Conservation (phyloP, 345 rosid species). For the Adansonia digitata region DNA sequence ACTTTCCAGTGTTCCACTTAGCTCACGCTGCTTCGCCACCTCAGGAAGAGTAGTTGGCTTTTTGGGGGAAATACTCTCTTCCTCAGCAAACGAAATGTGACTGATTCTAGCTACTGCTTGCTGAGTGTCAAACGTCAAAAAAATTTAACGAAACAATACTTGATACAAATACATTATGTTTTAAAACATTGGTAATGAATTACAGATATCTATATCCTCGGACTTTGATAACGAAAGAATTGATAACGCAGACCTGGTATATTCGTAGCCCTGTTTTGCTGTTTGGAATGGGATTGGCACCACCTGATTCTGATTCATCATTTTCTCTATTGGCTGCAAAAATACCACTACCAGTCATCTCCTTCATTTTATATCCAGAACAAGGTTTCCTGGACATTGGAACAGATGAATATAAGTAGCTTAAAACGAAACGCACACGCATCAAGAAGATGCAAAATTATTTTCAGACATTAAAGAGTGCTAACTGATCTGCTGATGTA, state of each 20-base stretch:
- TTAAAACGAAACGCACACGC: background rate
- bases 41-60: constrained; percentile 68
- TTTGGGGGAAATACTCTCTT: constrained; percentile 64
- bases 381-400: constrained; percentile 68
- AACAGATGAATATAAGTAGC: constrained; percentile 1
- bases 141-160: background rate
- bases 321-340: constrained; percentile 54
- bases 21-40: constrained; percentile 91
- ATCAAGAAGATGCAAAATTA: background rate
- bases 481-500: background rate
- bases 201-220: background rate
- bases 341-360: too few relatives aligned
- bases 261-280: constrained; percentile 54
- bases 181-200: background rate
- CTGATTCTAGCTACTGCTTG: constrained; percentile 80
- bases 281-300: constrained; percentile 39
- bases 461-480: background rate
- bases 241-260: constrained; percentile 61
- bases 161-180: background rate
- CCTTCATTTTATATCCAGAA: too few relatives aligned
- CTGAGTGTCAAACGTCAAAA: constrained; percentile 28
- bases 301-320: constrained; percentile 45
- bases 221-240: background rate
- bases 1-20: constrained; percentile 69
- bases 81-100: too few relatives aligned